These are phyloP conservation scores for Plasmodium adleri DNA, from an alignment of 169 alveolate species.

Conservation along the genomic window DNA sequence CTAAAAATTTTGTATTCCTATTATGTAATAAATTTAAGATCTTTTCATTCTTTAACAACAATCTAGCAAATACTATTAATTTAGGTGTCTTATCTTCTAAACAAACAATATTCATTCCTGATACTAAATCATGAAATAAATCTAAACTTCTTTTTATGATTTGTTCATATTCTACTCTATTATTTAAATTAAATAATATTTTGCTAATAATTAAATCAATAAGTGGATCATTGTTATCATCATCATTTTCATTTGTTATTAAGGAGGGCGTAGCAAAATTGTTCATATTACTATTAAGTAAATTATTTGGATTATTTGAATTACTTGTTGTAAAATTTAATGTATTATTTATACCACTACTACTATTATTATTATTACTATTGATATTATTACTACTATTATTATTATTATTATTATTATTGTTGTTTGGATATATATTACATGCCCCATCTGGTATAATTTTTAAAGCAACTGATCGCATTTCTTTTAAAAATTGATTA, in stretches of 20 bases:
- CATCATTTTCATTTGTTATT: conserved; percentile 49
- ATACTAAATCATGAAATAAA: conserved; percentile 92
- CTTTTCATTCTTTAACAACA: conserved; percentile 92
- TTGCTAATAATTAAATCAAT: conserved; percentile 67
- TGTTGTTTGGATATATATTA: background rate
- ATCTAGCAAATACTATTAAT: conserved; percentile 92
- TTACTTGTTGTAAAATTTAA: conserved; percentile 7
- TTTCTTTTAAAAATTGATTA: conserved; percentile 83
- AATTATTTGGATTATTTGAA: conserved; percentile 17
- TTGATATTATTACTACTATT: background rate
- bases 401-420: background rate
- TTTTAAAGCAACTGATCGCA: conserved; percentile 53
- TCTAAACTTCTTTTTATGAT: conserved; percentile 92
- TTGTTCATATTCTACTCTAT: conserved; percentile 87
- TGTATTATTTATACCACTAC: background rate
- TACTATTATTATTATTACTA: background rate
- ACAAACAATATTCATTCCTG: conserved; percentile 95
- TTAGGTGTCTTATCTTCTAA: conserved; percentile 93
- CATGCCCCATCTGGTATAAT: conserved; percentile 2
- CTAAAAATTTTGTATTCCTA: conserved; percentile 82
- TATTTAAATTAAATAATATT: conserved; percentile 89
- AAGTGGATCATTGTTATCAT: conserved; percentile 60
- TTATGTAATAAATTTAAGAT: conserved; percentile 83
- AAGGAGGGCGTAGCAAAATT: conserved; percentile 41
- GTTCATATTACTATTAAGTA: conserved; percentile 18